A percentile compares a stretch with the other conserved stretches of the same genome.
These are phyloP conservation scores for Pichia paraexigua DNA, from an alignment of 805 yeast species.

Conservation along the genomic window DNA sequence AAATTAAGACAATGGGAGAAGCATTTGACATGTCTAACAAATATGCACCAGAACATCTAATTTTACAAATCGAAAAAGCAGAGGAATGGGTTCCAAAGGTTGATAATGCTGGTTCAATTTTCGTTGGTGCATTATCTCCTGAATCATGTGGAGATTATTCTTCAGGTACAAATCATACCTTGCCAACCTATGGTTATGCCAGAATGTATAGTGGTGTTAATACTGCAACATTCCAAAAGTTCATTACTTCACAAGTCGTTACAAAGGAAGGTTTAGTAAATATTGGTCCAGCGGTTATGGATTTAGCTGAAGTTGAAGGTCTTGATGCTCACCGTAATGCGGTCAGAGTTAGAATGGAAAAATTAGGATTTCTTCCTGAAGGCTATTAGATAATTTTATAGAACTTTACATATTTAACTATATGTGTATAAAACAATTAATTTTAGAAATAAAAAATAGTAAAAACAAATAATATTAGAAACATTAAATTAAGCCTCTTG, in stretches of 20 bases:
- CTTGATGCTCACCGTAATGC: slow-evolving; percentile 97
- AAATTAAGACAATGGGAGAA: slow-evolving; percentile 61
- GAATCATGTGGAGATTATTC: slow-evolving; percentile 99
- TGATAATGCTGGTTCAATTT: slow-evolving; percentile 91
- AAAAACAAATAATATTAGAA: no score
- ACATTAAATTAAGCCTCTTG: no score
- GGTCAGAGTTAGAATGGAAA: slow-evolving; percentile 87
- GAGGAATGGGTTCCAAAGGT: slow-evolving; percentile 60
- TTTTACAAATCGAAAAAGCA: slow-evolving; percentile 82
- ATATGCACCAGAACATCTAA: slow-evolving; percentile 97
- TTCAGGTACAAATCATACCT: slow-evolving; percentile 95
- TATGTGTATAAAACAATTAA: neutral
- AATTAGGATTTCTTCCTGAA: slow-evolving; percentile 42
- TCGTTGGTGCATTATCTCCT: slow-evolving; percentile 94
- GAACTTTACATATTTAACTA: neutral
- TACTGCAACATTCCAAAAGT: slow-evolving; percentile 91
- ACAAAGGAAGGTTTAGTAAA: slow-evolving; percentile 75
- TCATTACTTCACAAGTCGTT: slow-evolving; percentile 88
- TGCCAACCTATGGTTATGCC: slow-evolving; percentile 98
- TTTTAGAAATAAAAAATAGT: neutral
- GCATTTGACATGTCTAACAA: slow-evolving; percentile 83
- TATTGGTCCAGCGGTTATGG: slow-evolving; percentile 96
- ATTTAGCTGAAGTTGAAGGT: slow-evolving; percentile 93
- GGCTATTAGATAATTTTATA: slow-evolving; percentile 10
- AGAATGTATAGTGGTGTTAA: slow-evolving; percentile 96